Conservation (phyloP, 23 red algal species). For the Agarophyton chilense region DNA sequence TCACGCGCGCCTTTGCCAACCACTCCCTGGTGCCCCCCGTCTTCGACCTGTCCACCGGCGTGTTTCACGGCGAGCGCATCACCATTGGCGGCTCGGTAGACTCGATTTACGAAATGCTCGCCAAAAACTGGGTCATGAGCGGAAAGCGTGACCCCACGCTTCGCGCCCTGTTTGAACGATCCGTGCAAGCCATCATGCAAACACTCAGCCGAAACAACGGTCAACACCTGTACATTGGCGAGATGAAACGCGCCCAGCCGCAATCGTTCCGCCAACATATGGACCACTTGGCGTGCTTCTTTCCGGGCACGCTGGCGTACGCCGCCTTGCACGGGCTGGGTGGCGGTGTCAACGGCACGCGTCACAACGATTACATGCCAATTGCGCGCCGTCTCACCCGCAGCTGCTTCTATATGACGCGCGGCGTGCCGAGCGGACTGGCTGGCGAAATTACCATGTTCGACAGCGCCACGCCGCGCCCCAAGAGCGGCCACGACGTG, state of each 20-base stretch:
- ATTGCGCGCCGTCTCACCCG: slow-evolving; percentile 49
- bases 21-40: slow-evolving; percentile 19
- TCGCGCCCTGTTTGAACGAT: slow-evolving; percentile 8
- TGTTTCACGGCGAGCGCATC: slow-evolving; percentile 10
- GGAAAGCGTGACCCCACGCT: slow-evolving; percentile 5
- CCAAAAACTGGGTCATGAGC: slow-evolving; percentile 33
- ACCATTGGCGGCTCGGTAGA: slow-evolving; percentile 53
- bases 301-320: slow-evolving; percentile 53
- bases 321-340: slow-evolving; percentile 65
- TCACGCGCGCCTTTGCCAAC: background rate
- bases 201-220: slow-evolving; percentile 1
- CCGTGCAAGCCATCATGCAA: background rate
- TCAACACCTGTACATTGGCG: slow-evolving; percentile 41
- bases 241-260: slow-evolving; percentile 1
- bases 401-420: slow-evolving; percentile 68
- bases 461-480: background rate
- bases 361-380: slow-evolving; percentile 17
- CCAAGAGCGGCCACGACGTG: slow-evolving; percentile 18
- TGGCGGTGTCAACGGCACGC: background rate
- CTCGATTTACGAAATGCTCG: slow-evolving; percentile 57
- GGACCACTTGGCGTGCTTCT: slow-evolving; percentile 75
- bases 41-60: slow-evolving; percentile 1
- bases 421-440: slow-evolving; percentile 46
- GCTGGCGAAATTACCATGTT: slow-evolving; percentile 65
- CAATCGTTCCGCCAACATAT: background rate